Evolutionary conservation across 495 filamentous ascomycete genomes (phyloP).

Genomic region (Lichenothelia convexa): DNA sequence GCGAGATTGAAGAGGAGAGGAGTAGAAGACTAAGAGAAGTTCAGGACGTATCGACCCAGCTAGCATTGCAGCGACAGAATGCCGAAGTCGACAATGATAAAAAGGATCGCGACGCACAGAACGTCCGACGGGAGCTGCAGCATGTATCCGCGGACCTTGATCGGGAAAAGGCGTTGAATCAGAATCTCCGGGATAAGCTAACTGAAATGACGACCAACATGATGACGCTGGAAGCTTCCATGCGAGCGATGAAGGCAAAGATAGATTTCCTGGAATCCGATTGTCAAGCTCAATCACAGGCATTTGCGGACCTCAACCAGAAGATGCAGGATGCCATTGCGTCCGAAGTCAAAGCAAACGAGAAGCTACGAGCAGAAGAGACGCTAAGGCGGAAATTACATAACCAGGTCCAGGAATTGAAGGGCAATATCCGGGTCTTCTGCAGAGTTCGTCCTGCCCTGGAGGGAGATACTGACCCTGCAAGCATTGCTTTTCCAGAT

Average conservation of each 20-base stretch:
- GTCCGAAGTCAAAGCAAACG: constrained; percentile 47
- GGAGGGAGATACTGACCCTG: constrained; percentile 31
- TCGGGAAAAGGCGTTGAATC: constrained; percentile 35
- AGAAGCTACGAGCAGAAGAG: constrained; percentile 81
- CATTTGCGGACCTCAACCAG: constrained; percentile 58
- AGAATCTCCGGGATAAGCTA: constrained; percentile 40
- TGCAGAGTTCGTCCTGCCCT: constrained; percentile 83
- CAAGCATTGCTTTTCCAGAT: constrained; percentile 64
- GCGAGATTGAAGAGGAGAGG: constrained; percentile 31
- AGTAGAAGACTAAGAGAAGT: constrained; percentile 41
- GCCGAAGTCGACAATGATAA: constrained; percentile 40
- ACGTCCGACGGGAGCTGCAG: constrained; percentile 39
- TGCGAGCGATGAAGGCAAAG: constrained; percentile 53
- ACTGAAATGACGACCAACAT: constrained; percentile 42
- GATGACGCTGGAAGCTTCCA: constrained; percentile 50
- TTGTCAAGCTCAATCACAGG: constrained; percentile 63
- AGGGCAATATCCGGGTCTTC: constrained; percentile 97
- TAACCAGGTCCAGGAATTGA: constrained; percentile 96
- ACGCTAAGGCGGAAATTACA: constrained; percentile 80
- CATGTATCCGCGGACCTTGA: constrained; percentile 23
- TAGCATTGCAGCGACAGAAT: constrained; percentile 43
- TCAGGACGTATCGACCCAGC: constrained; percentile 40
- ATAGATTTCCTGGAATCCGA: constrained; percentile 80
- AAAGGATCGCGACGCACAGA: constrained; percentile 38
- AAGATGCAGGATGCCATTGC: constrained; percentile 58